Evolutionary conservation across 768 basidiomycete species (phyloP), one percentile per base, ranked within the genome.

Genomic region (Gymnopilus junonius): DNA sequence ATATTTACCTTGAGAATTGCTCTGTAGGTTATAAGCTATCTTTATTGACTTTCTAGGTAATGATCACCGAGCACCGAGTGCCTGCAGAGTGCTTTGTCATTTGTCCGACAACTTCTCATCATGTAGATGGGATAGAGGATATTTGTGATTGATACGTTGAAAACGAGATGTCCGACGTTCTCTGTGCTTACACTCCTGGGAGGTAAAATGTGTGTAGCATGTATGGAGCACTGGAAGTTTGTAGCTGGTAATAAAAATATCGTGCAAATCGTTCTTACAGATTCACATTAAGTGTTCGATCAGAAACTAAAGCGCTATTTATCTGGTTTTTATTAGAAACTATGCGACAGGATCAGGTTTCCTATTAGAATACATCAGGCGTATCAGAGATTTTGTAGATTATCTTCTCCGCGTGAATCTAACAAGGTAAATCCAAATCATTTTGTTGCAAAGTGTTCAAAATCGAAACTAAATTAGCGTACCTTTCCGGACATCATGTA

Each of bases 401-500:
- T 40, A 67, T 55, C 37, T 67, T 67, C 32, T 67, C 65, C 50
- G 62, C 65, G 42, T 62, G 60, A 58, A 64, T 57, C 65, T 67
- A 43, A 53, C 50, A 42, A 42, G 17, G 40, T 15, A 34, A 57
- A 32, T 15, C 21, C n/a, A 34, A 31, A 40, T 29, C 35, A 29
- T 39, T 40, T 20, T 29, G 31, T 27, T 35, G 42, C 46, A 25
- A 15, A 29, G 27, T 25, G 42, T 23, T 20, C 31, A 59, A 32
- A 59, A 21, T 42, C 40, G 31, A 53, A 3, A 32, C 29, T 32
- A 12, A 35, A 56, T 50, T 42, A n/a, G 46, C 64, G 34, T 39
- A 65, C 64, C 56, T 65, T 65, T 50, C 64, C 64, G 43, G 64
- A 35, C 60, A 43, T 61, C 64, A 65, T 65, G 45, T 65, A 65